phyloP scores from a whole-genome alignment of 2,329 filamentous ascomycete genomes.

The Alternaria brassicae region DNA sequence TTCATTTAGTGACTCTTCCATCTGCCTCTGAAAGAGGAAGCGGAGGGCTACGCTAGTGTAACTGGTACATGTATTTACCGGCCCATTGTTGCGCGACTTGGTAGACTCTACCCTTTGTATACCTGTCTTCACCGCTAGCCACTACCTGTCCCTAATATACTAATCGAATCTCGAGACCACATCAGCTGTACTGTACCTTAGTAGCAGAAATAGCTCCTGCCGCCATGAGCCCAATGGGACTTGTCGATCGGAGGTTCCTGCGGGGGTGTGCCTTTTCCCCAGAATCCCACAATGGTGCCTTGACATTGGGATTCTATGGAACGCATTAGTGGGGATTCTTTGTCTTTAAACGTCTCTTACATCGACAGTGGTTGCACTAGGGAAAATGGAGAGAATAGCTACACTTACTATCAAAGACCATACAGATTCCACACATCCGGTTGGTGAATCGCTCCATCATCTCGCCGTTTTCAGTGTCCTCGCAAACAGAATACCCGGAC shows the following conservation, averaged over 20 bases:
- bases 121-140: not conserved
- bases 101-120: not conserved
- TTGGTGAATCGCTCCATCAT: not conserved
- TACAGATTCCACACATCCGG: not conserved
- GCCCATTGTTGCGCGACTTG: not conserved
- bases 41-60: not conserved
- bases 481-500: not conserved
- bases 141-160: not conserved
- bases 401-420: slow-evolving; percentile 3
- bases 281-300: not conserved
- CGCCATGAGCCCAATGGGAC: not conserved
- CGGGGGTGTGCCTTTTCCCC: not conserved
- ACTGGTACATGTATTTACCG: not conserved
- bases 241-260: not conserved
- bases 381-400: no score
- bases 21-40: not conserved
- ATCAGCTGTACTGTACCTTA: not conserved
- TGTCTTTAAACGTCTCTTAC: not conserved
- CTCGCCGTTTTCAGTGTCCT: not conserved
- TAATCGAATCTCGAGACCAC: not conserved
- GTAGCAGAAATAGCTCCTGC: slow-evolving; percentile 2
- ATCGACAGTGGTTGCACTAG: not conserved
- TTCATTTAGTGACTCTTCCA: not conserved
- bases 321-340: not conserved
- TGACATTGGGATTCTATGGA: not conserved